Evolutionary conservation across 2,329 filamentous ascomycete species (phyloP).

Genomic region (Talaromyces piceae): DNA sequence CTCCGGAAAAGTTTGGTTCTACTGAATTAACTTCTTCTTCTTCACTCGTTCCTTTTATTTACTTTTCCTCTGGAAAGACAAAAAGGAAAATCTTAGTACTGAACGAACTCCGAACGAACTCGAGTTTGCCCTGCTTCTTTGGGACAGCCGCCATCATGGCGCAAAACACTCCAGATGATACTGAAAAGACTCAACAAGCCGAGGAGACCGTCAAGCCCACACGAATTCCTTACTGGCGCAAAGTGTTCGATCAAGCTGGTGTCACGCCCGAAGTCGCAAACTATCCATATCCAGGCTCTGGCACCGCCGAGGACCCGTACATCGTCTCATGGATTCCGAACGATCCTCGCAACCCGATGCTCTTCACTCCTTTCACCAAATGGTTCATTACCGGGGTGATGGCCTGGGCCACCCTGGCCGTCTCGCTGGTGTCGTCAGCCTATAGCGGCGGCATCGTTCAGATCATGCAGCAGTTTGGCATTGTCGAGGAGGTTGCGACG

Average conservation of each 20-base stretch:
- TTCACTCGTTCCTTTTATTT: background rate
- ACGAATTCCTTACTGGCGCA: constrained; percentile 29
- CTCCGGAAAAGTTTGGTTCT: background rate
- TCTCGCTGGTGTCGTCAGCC: constrained; percentile 37
- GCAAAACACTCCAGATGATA: constrained; percentile 12
- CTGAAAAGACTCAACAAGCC: constrained; percentile 21
- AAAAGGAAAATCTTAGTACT: too few species aligned
- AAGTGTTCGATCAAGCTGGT: constrained; percentile 25
- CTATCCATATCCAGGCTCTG: constrained; percentile 28
- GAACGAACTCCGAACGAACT: background rate
- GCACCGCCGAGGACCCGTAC: constrained; percentile 37
- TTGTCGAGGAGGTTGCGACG: constrained; percentile 30
- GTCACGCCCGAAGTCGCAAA: constrained; percentile 30
- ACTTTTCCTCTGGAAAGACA: too few species aligned
- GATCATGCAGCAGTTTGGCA: constrained; percentile 28
- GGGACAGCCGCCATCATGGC: constrained; percentile 19
- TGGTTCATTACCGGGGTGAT: constrained; percentile 34
- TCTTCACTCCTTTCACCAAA: constrained; percentile 28
- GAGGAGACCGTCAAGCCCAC: constrained; percentile 15
- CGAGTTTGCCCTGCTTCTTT: background rate
- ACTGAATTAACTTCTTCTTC: too few species aligned
- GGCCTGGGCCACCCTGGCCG: constrained; percentile 34
- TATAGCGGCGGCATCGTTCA: constrained; percentile 34
- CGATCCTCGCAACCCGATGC: constrained; percentile 38
- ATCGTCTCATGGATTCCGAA: constrained; percentile 37